Percentiles rank a stretch among this genome's conserved stretches.
Evolutionary conservation across 1,284 basidiomycete species (phyloP).

Genomic region (Termitomyces sp.): DNA sequence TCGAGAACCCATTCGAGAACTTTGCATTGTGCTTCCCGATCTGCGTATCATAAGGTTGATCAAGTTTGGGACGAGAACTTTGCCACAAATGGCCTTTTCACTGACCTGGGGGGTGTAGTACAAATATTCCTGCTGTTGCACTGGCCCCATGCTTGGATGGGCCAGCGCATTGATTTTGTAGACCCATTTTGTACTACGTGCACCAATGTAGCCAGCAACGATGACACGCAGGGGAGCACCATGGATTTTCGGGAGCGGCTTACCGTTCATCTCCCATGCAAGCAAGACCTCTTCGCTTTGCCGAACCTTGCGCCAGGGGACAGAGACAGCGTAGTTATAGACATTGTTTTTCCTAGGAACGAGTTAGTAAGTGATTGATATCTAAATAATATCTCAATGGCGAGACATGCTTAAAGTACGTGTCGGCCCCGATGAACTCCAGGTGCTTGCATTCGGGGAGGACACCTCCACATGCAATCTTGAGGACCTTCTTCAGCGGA

Average conservation of each 20-base stretch:
- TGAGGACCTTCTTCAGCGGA: conserved; percentile 49
- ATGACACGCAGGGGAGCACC: conserved; percentile 52
- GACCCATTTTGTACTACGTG: conserved; percentile 54
- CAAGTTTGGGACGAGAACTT: not conserved
- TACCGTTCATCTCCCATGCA: conserved; percentile 58
- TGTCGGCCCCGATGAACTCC: conserved; percentile 55
- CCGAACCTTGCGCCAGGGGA: conserved; percentile 48
- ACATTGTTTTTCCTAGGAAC: conserved; percentile 40
- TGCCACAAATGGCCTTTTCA: not conserved
- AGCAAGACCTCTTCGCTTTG: conserved; percentile 49
- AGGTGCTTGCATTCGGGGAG: conserved; percentile 45
- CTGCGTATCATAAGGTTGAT: conserved; percentile 20
- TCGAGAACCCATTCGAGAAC: conserved; percentile 49
- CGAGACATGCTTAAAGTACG: conserved; percentile 48
- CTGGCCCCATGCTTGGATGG: conserved; percentile 47
- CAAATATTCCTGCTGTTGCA: conserved; percentile 50
- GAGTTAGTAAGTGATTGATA: not conserved
- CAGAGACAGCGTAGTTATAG: conserved; percentile 53
- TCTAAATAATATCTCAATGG: too few species aligned
- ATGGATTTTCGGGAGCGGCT: conserved; percentile 49
- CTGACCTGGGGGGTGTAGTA: conserved; percentile 44
- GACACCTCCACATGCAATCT: conserved; percentile 48
- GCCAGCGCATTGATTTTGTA: conserved; percentile 48
- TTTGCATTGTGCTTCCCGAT: conserved; percentile 49
- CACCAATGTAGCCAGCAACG: conserved; percentile 55